Evolutionary conservation across 139 green algal species (phyloP).

Genomic region (Micromonas commoda): DNA sequence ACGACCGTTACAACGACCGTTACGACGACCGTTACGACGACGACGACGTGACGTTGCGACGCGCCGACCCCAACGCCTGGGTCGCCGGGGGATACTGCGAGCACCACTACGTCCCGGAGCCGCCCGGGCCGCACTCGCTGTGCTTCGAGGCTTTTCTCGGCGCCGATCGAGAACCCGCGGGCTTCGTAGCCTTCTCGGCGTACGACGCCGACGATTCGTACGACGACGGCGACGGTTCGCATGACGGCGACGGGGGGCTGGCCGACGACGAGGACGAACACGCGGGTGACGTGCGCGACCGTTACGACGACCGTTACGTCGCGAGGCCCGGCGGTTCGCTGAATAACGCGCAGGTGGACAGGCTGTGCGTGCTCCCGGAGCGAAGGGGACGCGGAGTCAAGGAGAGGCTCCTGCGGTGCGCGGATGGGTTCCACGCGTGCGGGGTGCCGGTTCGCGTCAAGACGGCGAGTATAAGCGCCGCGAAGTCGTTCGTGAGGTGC

Average conservation of each 20-base stretch:
- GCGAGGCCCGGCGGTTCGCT: not conserved
- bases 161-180: not conserved
- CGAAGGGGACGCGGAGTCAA: not conserved
- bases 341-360: not conserved
- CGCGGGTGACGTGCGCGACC: no score
- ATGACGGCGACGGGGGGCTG: no score
- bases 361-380: not conserved
- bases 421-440: not conserved
- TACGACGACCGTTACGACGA: not conserved
- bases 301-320: not conserved
- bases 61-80: not conserved
- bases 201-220: no score
- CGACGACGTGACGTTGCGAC: not conserved
- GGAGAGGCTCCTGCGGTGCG: not conserved
- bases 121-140: not conserved
- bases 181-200: no score
- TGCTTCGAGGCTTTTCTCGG: not conserved
- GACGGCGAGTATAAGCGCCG: not conserved
- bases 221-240: no score
- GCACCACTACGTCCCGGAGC: not conserved
- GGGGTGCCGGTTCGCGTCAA: conserved; percentile 1
- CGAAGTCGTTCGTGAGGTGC: not conserved
- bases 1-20: no score
- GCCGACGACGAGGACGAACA: no score
- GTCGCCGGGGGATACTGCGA: not conserved